Base-by-base conservation (phyloP, 1,139 yeast species). In the Protomyces inouyei region DNA sequence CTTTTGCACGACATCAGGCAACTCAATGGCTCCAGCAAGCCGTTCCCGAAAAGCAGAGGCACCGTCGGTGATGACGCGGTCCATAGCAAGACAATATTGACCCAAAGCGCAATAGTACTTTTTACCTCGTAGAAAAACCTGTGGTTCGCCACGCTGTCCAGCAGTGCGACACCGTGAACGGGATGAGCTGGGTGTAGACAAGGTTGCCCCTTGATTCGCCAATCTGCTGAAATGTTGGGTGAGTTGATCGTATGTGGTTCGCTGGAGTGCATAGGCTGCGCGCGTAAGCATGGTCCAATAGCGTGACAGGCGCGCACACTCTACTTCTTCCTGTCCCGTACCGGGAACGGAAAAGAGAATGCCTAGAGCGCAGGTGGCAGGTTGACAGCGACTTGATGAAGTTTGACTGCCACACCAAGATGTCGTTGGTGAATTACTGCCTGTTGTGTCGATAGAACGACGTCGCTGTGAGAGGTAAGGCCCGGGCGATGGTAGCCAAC, bases 221-320 rank as follows among this genome's bases (percentile, higher is more conserved):
- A 59, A 8, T 14, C 53, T 16, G 3, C 45, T 38, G 21, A 53
- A 37, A 9, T 55, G 36, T 23, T 51, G 12, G 23, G 53, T 40
- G 23, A 59, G 32, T 40, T 59, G 57, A 35, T 59, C 63, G 35
- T 52, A 59, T 12, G 52, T 38, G 3, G 54, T 45, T 25, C 63
- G 53, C 28, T 59, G 63, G 36, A 59, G 43, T 21, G 63, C 63
- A 59, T 59, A 52, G 16, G 63, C 54, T 43, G 63, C 52, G 12
- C 63, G 63, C 37, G 63, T 59, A 43, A 59, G 43, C 63, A 59
- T 59, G 45, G 53, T 55, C 63, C 63, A 59, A 23, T 52, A 52
- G 9, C 63, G 45, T 14, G 63, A 40, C 57, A 59, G 43, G 28
- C 53, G 35, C 9, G 57, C 57, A 23, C 63, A 59, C 32, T 59